Conservation (phyloP, 2,329 filamentous ascomycete species). For the Verticillium nonalfalfae region DNA sequence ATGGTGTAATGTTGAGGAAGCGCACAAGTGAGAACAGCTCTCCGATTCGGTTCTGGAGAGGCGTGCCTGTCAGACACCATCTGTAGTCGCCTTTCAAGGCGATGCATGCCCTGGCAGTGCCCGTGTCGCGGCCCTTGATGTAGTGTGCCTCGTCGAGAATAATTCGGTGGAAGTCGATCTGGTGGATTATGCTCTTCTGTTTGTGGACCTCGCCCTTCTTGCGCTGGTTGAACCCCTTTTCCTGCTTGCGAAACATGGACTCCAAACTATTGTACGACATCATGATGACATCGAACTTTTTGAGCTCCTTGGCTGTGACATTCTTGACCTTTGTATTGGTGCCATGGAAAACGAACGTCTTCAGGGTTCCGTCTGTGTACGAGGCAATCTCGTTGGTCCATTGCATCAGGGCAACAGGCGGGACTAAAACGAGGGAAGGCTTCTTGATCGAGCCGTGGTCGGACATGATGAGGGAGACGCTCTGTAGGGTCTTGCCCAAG, state of each 20-base stretch:
- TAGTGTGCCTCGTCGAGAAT: conserved; percentile 95
- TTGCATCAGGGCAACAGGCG: conserved; percentile 91
- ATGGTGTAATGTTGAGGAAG: conserved; percentile 83
- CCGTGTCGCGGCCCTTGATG: conserved; percentile 85
- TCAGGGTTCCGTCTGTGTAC: conserved; percentile 82
- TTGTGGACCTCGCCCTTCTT: conserved; percentile 69
- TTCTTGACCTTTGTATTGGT: conserved; percentile 79
- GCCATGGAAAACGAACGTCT: conserved; percentile 85
- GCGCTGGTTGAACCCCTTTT: conserved; percentile 73
- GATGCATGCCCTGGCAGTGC: conserved; percentile 93
- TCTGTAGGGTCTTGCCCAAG: conserved; percentile 97
- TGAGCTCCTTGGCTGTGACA: conserved; percentile 67
- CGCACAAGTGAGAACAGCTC: conserved; percentile 94
- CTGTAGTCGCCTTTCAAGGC: conserved; percentile 82
- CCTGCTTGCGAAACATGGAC: conserved; percentile 86
- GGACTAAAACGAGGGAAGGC: conserved; percentile 82
- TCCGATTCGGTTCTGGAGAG: conserved; percentile 93
- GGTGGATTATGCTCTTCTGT: conserved; percentile 73
- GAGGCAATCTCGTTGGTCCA: conserved; percentile 79
- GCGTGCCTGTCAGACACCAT: conserved; percentile 93
- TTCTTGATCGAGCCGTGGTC: conserved; percentile 73
- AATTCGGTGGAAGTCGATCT: conserved; percentile 80
- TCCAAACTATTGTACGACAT: conserved; percentile 94
- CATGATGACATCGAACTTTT: conserved; percentile 87
- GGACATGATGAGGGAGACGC: conserved; percentile 96